These are phyloP conservation scores for Paxillus rubicundulus DNA, from an alignment of 768 basidiomycete species.

Conservation along the genomic window DNA sequence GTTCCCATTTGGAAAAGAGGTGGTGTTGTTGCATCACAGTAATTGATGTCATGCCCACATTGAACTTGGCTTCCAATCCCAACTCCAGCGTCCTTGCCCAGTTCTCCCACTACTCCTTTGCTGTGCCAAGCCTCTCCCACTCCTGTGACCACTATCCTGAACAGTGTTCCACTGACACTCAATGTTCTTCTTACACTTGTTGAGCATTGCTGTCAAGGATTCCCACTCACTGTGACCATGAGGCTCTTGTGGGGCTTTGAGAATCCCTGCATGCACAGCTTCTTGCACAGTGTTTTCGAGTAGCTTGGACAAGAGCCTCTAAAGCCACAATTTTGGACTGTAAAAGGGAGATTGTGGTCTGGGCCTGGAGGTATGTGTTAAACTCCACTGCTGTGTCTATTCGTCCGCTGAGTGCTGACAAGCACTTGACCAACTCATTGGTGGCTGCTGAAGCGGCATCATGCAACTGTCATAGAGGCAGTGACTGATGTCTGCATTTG, in stretches of 20 bases:
- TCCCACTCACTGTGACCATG: too few relatives aligned
- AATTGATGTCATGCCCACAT: slow-evolving; percentile 29
- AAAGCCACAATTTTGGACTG: too few relatives aligned
- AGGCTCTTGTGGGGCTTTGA: slow-evolving; percentile 34
- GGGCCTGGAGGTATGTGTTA: slow-evolving; percentile 74
- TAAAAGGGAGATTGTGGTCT: slow-evolving; percentile 64
- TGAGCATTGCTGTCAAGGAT: too few relatives aligned
- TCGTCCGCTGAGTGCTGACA: slow-evolving; percentile 63
- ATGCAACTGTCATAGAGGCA: slow-evolving; percentile 16
- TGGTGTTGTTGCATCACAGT: slow-evolving; percentile 38
- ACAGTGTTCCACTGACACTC: too few relatives aligned
- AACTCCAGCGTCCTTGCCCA: slow-evolving; percentile 53
- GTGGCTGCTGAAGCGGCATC: slow-evolving; percentile 36
- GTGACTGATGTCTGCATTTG: slow-evolving; percentile 17
- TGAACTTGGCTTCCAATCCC: slow-evolving; percentile 47
- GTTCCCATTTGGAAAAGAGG: slow-evolving; percentile 30
- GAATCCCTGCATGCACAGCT: slow-evolving; percentile 32
- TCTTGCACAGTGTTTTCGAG: slow-evolving; percentile 39
- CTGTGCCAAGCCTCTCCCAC: slow-evolving; percentile 66
- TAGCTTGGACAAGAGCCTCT: too few relatives aligned
- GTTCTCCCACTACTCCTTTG: slow-evolving; percentile 80
- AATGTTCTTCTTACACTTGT: too few relatives aligned
- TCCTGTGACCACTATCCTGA: slow-evolving; percentile 84
- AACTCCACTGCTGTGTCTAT: slow-evolving; percentile 74
- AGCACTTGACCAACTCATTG: slow-evolving; percentile 58